Evolutionary conservation across 768 basidiomycete species (phyloP).

Genomic region (Lactifluus pinguis): DNA sequence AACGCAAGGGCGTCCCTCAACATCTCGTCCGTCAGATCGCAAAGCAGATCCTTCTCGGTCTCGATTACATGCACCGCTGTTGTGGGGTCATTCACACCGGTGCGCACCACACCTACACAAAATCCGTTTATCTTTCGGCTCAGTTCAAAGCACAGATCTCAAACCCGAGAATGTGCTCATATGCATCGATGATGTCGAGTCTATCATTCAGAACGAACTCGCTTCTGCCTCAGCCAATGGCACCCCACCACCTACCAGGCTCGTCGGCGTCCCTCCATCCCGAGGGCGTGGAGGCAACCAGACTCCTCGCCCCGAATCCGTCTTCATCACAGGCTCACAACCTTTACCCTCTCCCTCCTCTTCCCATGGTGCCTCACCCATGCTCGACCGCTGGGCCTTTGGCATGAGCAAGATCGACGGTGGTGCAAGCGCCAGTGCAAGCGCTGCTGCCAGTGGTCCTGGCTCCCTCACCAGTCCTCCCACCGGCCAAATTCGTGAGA

Average conservation of each 20-base stretch:
- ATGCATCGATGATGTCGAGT: slow-evolving; percentile 92
- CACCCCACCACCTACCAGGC: slow-evolving; percentile 41
- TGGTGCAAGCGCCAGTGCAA: slow-evolving; percentile 20
- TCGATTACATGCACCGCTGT: slow-evolving; percentile 97
- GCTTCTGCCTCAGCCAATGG: slow-evolving; percentile 41
- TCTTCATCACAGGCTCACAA: slow-evolving; percentile 88
- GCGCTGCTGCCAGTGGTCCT: slow-evolving; percentile 27
- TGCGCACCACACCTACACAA: slow-evolving; percentile 24
- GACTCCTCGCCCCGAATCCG: slow-evolving; percentile 75
- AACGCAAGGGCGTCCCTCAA: slow-evolving; percentile 96
- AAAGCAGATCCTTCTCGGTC: slow-evolving; percentile 88
- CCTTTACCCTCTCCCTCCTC: slow-evolving; percentile 84
- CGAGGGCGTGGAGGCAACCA: slow-evolving; percentile 95
- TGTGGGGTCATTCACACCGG: slow-evolving; percentile 97
- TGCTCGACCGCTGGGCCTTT: slow-evolving; percentile 80
- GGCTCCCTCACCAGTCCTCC: slow-evolving; percentile 25
- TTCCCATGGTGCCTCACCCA: slow-evolving; percentile 54
- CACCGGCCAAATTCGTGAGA: slow-evolving; percentile 12
- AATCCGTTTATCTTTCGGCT: slow-evolving; percentile 6
- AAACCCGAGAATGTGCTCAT: slow-evolving; percentile 99
- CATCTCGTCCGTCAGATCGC: slow-evolving; percentile 90
- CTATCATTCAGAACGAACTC: slow-evolving; percentile 80
- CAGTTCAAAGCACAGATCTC: slow-evolving; percentile 46
- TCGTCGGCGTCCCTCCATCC: slow-evolving; percentile 89
- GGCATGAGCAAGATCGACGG: slow-evolving; percentile 86